Percentiles rank a stretch among this genome's conserved stretches.
Conservation (phyloP, 192 early-diverging fungal species). For the Gamsiella multidivaricata region DNA sequence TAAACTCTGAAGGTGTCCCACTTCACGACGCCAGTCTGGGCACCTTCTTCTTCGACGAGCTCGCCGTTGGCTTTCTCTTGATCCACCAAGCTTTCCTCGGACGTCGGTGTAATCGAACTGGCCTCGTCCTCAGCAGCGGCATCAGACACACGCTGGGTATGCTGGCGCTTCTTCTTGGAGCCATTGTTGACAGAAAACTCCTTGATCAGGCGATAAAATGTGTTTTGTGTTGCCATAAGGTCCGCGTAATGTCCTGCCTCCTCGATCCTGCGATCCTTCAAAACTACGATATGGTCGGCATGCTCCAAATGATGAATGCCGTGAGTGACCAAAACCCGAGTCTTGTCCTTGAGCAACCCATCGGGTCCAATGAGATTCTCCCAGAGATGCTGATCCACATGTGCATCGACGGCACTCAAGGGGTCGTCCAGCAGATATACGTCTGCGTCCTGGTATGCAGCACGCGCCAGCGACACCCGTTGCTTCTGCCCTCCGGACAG, state of each 20-base stretch:
- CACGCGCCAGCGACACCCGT: slow-evolving; percentile 70
- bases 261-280: slow-evolving; percentile 75
- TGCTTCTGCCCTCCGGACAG: slow-evolving; percentile 94
- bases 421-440: slow-evolving; percentile 63
- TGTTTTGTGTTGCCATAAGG: slow-evolving; percentile 70
- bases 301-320: slow-evolving; percentile 80
- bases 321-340: slow-evolving; percentile 84
- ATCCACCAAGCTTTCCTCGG: slow-evolving; percentile 34
- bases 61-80: slow-evolving; percentile 24
- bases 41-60: slow-evolving; percentile 85
- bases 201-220: slow-evolving; percentile 71
- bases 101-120: too few species aligned
- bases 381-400: slow-evolving; percentile 84
- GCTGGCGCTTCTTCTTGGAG: slow-evolving; percentile 35
- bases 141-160: not conserved
- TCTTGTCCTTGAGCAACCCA: slow-evolving; percentile 82
- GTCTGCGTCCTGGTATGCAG: slow-evolving; percentile 90
- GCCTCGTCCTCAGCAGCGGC: slow-evolving; percentile 54
- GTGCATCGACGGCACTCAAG: slow-evolving; percentile 72
- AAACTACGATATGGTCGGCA: slow-evolving; percentile 72
- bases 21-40: slow-evolving; percentile 80
- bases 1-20: slow-evolving; percentile 80
- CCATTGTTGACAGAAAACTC: slow-evolving; percentile 62
- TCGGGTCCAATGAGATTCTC: slow-evolving; percentile 85
- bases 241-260: slow-evolving; percentile 73